phyloP scores from a whole-genome alignment of 768 basidiomycete species.

The Terana coerulea region DNA sequence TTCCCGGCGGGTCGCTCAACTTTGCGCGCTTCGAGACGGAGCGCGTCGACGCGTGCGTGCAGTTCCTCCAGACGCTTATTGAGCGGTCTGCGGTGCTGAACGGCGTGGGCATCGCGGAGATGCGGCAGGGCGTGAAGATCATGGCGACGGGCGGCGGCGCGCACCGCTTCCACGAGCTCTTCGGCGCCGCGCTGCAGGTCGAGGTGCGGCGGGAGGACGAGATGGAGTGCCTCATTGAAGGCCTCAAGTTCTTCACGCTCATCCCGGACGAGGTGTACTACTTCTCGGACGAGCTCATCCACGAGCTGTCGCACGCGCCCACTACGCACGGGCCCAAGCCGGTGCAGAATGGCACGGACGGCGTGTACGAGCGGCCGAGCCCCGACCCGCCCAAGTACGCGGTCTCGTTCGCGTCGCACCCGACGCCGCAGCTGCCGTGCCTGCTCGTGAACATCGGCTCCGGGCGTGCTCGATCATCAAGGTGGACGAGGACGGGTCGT shows the following conservation, averaged over 20 bases:
- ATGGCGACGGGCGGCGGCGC: conserved; percentile 98
- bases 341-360: conserved; percentile 12
- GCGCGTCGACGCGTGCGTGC: conserved; percentile 77
- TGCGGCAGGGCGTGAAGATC: conserved; percentile 91
- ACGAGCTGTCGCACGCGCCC: conserved; percentile 45
- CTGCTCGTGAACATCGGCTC: conserved; percentile 97
- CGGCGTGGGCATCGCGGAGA: conserved; percentile 82
- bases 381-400: conserved; percentile 87
- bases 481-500: conserved; percentile 92
- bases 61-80: conserved; percentile 86
- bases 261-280: conserved; percentile 98
- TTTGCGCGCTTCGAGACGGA: conserved; percentile 97
- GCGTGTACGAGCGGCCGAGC: conserved; percentile 72
- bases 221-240: conserved; percentile 98
- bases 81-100: conserved; percentile 82
- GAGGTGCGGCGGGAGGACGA: conserved; percentile 92
- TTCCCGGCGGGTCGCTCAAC: conserved; percentile 95
- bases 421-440: conserved; percentile 89
- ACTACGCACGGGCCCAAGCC: conserved; percentile 5
- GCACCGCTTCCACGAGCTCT: conserved; percentile 86
- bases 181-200: conserved; percentile 69
- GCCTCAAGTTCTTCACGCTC: conserved; percentile 91
- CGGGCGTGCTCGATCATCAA: conserved; percentile 96
- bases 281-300: conserved; percentile 97
- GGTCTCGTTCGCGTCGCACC: conserved; percentile 82